Base-by-base conservation (phyloP, 2,329 filamentous ascomycete species). In the Calonectria henricotiae region DNA sequence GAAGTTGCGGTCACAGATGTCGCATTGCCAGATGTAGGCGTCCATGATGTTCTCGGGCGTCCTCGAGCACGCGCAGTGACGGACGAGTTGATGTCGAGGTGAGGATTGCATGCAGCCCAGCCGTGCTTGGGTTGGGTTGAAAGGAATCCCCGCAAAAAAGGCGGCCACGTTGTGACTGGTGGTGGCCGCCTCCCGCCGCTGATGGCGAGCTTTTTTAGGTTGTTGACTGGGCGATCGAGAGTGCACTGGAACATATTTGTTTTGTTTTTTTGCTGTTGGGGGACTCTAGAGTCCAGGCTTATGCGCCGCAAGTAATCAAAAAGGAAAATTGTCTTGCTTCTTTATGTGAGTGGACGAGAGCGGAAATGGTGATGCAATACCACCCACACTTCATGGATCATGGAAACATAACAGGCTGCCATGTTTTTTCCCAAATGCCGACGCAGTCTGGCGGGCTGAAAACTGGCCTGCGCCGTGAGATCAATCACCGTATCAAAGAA, bases 121-220 rank as follows among this genome's bases (percentile, higher is more conserved):
- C 51, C 25, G 47, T 51, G 25, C 12, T 35, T 54, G 27, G 32
- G 51, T 55, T 58, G 51, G 51, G 51, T 58, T 25, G 51, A 58
- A 58, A 58, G 7, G 7, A n/a, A 41, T 58, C 51, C 51, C 51
- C 51, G 51, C 51, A 46, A 25, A 25, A 58, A 25, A 3, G 11
- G 8, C 32, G 30, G 35, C 5, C 51, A 58, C 51, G 51, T 58
- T n/a, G 51, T 37, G n/a, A 39, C 51, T 37, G 51, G 20, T 17
- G 20, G 20, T 51, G 51, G 39, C 32, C 20, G 51, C 30, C 51
- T 55, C n/a, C 8, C 12, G 32, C n/a, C 20, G 35, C 35, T 37
- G 51, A 25, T 20, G 27, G 35, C 51, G 4, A 6, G n/a, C 20
- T 37, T 43, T 43, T 43, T 43, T n/a, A 43, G 9, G 6, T 20